phyloP scores from a whole-genome alignment of 139 green algal genomes.

The Chlorella sp. region DNA sequence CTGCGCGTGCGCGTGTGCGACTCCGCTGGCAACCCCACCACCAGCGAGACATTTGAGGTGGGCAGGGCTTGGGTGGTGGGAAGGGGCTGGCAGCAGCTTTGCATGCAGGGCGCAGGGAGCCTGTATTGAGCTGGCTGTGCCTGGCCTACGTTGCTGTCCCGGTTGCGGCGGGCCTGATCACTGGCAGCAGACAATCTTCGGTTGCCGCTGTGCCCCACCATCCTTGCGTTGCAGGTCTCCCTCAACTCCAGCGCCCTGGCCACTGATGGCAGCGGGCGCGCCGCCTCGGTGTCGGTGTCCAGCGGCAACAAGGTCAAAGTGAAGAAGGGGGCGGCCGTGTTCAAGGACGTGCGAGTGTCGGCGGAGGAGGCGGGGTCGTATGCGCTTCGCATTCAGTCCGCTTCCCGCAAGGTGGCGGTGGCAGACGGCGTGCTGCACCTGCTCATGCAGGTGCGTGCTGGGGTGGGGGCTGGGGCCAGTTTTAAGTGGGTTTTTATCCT shows the following conservation, averaged over 20 bases:
- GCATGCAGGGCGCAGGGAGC: not conserved
- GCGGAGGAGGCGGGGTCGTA: conserved; percentile 63
- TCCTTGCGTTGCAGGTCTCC: conserved; percentile 36
- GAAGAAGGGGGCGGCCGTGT: conserved; percentile 58
- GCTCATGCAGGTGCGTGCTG: conserved; percentile 25
- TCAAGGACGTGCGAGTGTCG: conserved; percentile 61
- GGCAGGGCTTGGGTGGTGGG: not conserved
- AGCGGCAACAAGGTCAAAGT: conserved; percentile 66
- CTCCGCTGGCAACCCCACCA: conserved; percentile 56
- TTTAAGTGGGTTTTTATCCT: no score
- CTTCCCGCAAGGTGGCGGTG: conserved; percentile 63
- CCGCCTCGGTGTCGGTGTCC: conserved; percentile 54
- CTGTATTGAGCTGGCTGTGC: not conserved
- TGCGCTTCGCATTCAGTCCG: conserved; percentile 46
- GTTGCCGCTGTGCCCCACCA: not conserved
- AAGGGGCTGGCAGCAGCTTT: not conserved
- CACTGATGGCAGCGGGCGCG: conserved; percentile 50
- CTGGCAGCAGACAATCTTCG: no score
- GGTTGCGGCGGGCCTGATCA: not conserved
- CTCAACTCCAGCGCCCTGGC: conserved; percentile 56
- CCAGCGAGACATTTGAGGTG: conserved; percentile 56
- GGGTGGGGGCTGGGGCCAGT: no score
- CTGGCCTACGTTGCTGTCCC: not conserved
- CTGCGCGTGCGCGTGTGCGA: conserved; percentile 59
- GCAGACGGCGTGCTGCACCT: conserved; percentile 53